These are phyloP conservation scores for Auxenochlorella protothecoides DNA, from an alignment of 139 green algal genomes.

Conservation along the genomic window DNA sequence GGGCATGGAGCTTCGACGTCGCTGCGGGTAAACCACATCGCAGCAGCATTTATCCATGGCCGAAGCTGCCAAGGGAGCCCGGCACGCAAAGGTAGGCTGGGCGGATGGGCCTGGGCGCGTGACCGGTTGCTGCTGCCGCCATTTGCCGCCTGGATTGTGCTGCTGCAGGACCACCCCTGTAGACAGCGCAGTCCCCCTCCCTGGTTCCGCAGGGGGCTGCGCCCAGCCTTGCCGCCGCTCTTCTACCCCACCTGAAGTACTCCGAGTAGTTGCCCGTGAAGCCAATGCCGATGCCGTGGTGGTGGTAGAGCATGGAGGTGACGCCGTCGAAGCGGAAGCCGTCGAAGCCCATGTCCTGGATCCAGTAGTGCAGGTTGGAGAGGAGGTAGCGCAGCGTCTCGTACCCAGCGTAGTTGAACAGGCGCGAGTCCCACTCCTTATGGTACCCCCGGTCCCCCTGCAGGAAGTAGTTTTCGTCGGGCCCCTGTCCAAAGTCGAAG, in stretches of 20 bases:
- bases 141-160: too few relatives aligned
- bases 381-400: slow-evolving; percentile 82
- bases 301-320: slow-evolving; percentile 95
- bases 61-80: too few relatives aligned
- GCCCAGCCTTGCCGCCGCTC: too few relatives aligned
- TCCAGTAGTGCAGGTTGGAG: slow-evolving; percentile 87
- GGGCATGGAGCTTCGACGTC: too few relatives aligned
- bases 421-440: slow-evolving; percentile 76
- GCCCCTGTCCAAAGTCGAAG: slow-evolving; percentile 77
- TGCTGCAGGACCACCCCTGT: too few relatives aligned
- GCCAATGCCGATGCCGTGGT: slow-evolving; percentile 81
- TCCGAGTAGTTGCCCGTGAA: slow-evolving; percentile 79
- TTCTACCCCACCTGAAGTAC: slow-evolving; percentile 37
- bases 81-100: too few relatives aligned
- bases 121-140: too few relatives aligned
- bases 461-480: slow-evolving; percentile 77
- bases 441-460: slow-evolving; percentile 77
- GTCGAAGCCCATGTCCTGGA: slow-evolving; percentile 95
- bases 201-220: too few relatives aligned
- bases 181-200: too few relatives aligned
- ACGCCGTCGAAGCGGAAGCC: slow-evolving; percentile 95
- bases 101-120: too few relatives aligned
- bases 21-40: too few relatives aligned
- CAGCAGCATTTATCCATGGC: too few relatives aligned
- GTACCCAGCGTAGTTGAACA: slow-evolving; percentile 83